Base-by-base conservation (phyloP, 2,329 filamentous ascomycete genomes). In the Berkeleyomyces rouxiae region DNA sequence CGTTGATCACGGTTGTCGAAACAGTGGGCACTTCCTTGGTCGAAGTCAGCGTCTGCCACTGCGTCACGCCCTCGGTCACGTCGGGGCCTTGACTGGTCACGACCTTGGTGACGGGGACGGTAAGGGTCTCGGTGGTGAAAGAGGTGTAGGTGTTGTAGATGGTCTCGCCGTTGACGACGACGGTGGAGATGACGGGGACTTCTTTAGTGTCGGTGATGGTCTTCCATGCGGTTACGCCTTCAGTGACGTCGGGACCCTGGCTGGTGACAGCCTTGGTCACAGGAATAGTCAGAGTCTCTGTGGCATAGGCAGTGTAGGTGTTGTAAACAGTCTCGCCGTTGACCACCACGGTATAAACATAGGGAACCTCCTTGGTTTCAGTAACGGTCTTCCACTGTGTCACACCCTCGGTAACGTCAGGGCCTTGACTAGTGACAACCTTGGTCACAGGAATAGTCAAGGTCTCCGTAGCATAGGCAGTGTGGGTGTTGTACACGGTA, bases 21-120 rank as follows among this genome's bases (percentile, higher is more conserved):
- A 57, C 49, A 11, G 57, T 53, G 9, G 61, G 61, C 2, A 57
- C 16, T 37, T 60, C 46, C 47, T 61, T 47, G 23, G 63, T 61
- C 2, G 43, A 42, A 42, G 59, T 62, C 13, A 64, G 7, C 1
- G 60, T 62, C 40, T 62, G 43, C 46, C 59, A 61, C 23, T 51
- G 39, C 7, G 44, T 40, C 11, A 53, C 40, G 43, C 47, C 46
- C 6, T 47, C 13, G 0, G 59, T 62, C 7, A 64, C 63, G 42
- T 64, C 59, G 10, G 59, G 63, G n/a, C 55, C 43, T 11, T 62
- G 23, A 37, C 44, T 59, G 9, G 59, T 64, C 7, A 64, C 16
- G 6, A 59, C 46, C 10, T 55, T 31, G 11, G 46, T 59, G 11
- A 59, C 46, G 1, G 63, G 53, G 7, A 64, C 59, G 3, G 42